A percentile compares a stretch with the other conserved stretches of the same genome.
phyloP scores from a whole-genome alignment of 345 rosid genomes.

The Bretschneidera sinensis region DNA sequence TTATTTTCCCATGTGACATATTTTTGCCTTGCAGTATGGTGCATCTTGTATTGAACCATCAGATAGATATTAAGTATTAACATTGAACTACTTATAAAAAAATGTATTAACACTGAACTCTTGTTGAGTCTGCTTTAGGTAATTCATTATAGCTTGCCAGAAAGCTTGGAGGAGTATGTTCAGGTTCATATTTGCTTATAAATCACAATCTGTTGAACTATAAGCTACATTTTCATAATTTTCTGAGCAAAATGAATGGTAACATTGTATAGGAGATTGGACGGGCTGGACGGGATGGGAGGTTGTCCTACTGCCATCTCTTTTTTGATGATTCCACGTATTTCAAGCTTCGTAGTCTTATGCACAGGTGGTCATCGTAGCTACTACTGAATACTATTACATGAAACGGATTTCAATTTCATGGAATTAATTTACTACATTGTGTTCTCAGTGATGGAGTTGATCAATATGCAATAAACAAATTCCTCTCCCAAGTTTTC shows the following conservation, averaged over 20 bases:
- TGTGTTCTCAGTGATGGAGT: conserved; percentile 76
- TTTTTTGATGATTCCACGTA: conserved; percentile 68
- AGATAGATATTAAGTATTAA: background rate
- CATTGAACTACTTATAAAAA: too few relatives aligned
- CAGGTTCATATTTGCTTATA: conserved; percentile 53
- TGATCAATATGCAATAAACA: conserved; percentile 85
- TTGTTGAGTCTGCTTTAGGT: conserved; percentile 48
- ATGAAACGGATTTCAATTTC: conserved; percentile 12
- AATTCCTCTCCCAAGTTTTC: conserved; percentile 73
- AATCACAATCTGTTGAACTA: conserved; percentile 8
- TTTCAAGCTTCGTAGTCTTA: conserved; percentile 86
- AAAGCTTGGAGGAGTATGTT: conserved; percentile 97
- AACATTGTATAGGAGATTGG: conserved; percentile 67
- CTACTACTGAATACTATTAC: background rate
- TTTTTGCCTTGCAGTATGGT: background rate
- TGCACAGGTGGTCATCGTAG: conserved; percentile 54
- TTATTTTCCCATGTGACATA: background rate
- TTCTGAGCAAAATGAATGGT: conserved; percentile 16
- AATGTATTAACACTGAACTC: too few relatives aligned
- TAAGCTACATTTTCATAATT: conserved; percentile 11
- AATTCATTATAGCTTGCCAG: conserved; percentile 90
- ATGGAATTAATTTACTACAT: conserved; percentile 12
- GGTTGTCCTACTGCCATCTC: conserved; percentile 81
- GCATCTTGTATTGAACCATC: background rate
- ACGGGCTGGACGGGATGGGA: conserved; percentile 94